Percentiles rank a stretch among this genome's conserved stretches.
Evolutionary conservation across 1,284 basidiomycete genomes (phyloP).

Genomic region (Thecaphora thlaspeos): DNA sequence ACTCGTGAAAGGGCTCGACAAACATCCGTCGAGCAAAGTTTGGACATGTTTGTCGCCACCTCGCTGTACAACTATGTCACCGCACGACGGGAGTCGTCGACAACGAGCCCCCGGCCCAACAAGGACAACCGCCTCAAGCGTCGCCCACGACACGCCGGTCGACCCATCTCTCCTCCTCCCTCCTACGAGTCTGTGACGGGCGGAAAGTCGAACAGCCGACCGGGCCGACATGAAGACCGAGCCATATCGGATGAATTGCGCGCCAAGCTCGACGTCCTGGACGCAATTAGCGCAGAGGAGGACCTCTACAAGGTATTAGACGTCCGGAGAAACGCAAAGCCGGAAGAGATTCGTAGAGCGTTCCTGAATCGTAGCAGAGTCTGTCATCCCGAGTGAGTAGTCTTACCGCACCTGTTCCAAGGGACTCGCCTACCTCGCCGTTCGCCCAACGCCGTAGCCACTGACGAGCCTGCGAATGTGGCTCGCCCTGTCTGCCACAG

Average conservation of each 20-base stretch:
- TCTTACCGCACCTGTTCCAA: too few species aligned
- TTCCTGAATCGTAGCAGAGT: slow-evolving; percentile 73
- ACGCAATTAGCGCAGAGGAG: slow-evolving; percentile 40
- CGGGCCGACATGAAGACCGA: not conserved
- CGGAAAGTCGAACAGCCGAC: not conserved
- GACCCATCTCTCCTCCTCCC: not conserved
- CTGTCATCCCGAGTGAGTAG: slow-evolving; percentile 82
- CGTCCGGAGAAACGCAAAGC: slow-evolving; percentile 62
- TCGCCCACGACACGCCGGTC: not conserved
- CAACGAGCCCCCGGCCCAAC: not conserved
- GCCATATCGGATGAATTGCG: not conserved
- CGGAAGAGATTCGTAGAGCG: slow-evolving; percentile 72
- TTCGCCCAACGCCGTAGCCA: too few species aligned
- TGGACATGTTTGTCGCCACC: slow-evolving; percentile 1
- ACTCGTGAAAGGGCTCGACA: too few species aligned
- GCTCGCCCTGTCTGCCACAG: slow-evolving; percentile 58
- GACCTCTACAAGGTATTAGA: slow-evolving; percentile 75
- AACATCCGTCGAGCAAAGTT: too few species aligned
- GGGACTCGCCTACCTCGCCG: too few species aligned
- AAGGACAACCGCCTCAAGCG: not conserved
- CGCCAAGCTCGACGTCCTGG: slow-evolving; percentile 32
- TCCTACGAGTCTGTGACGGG: not conserved
- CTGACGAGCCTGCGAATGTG: too few species aligned
- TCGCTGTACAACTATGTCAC: not conserved
- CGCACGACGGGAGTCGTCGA: not conserved